These are phyloP conservation scores for Boletus fagicola DNA, from an alignment of 768 basidiomycete genomes.

Conservation along the genomic window DNA sequence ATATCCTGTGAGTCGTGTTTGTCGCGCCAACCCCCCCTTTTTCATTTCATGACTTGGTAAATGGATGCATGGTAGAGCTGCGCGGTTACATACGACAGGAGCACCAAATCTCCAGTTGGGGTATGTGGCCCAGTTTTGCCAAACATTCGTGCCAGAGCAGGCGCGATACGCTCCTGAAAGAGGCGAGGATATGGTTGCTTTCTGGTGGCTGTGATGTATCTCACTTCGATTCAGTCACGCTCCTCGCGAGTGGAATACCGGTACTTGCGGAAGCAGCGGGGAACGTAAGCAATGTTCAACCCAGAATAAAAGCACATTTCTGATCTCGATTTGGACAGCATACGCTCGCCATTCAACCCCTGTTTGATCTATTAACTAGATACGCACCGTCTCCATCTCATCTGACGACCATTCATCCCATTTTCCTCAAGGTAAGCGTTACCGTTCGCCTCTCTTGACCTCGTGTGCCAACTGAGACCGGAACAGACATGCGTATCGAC, in stretches of 20 bases:
- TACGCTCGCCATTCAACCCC: constrained; percentile 51
- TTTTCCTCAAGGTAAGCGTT: constrained; percentile 58
- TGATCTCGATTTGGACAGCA: constrained; percentile 35
- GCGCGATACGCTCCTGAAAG: constrained; percentile 69
- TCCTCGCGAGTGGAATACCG: constrained; percentile 63
- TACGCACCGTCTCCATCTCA: constrained; percentile 56
- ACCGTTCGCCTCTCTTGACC: not conserved
- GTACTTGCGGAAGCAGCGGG: constrained; percentile 46
- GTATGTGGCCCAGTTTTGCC: constrained; percentile 58
- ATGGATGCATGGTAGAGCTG: constrained; percentile 43
- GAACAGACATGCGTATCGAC: constrained; percentile 56
- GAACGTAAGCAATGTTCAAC: constrained; percentile 44
- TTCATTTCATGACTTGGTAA: not conserved
- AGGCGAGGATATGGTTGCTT: constrained; percentile 37
- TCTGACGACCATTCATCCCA: constrained; percentile 68
- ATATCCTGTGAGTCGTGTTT: constrained; percentile 60
- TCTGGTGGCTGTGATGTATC: not conserved
- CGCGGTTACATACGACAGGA: constrained; percentile 47
- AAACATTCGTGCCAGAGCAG: constrained; percentile 57
- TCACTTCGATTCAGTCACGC: constrained; percentile 47
- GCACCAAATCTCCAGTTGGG: constrained; percentile 40
- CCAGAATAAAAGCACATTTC: not conserved
- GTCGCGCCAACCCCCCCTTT: not conserved
- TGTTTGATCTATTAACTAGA: constrained; percentile 58
- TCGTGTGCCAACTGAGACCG: not conserved